Conservation (phyloP, 2,329 filamentous ascomycete species). For the Zelopaecilomyces penicillatus region DNA sequence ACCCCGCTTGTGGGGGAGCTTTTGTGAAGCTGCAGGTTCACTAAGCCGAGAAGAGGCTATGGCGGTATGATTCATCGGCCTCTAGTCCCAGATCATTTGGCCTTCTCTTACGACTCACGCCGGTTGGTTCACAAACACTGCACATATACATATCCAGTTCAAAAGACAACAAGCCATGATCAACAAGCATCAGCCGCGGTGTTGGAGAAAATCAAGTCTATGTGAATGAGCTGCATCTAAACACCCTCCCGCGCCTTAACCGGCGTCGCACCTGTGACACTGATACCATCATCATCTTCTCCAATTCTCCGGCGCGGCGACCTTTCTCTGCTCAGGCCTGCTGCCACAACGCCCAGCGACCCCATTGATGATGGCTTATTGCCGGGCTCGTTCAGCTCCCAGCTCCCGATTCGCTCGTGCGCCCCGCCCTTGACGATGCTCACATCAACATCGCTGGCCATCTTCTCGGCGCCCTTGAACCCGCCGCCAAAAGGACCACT, state of each 20-base stretch:
- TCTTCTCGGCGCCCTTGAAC: slow-evolving; percentile 39
- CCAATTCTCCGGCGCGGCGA: slow-evolving; percentile 11
- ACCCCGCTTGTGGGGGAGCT: no score
- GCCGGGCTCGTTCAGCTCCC: slow-evolving; percentile 33
- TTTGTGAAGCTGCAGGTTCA: no score
- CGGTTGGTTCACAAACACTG: no score
- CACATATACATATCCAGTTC: no score
- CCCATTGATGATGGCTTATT: slow-evolving; percentile 9
- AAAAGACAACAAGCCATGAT: no score
- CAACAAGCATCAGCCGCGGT: no score
- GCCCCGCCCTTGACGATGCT: slow-evolving; percentile 29
- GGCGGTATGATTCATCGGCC: no score
- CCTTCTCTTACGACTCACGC: no score
- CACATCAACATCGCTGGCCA: slow-evolving; percentile 35
- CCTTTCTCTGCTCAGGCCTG: slow-evolving; percentile 10
- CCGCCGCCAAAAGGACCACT: slow-evolving; percentile 22
- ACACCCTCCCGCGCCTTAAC: slow-evolving; percentile 33
- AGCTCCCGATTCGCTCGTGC: slow-evolving; percentile 41
- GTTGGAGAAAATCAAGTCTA: no score
- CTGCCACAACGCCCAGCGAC: slow-evolving; percentile 16
- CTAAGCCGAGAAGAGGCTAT: no score
- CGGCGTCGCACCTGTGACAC: slow-evolving; percentile 26
- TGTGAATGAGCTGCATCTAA: slow-evolving; percentile 11
- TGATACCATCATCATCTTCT: slow-evolving; percentile 24
- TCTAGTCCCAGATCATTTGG: no score